Evolutionary conservation across 148 eudicot genomes (phyloP).

Genomic region (Rhododendron ovatum): DNA sequence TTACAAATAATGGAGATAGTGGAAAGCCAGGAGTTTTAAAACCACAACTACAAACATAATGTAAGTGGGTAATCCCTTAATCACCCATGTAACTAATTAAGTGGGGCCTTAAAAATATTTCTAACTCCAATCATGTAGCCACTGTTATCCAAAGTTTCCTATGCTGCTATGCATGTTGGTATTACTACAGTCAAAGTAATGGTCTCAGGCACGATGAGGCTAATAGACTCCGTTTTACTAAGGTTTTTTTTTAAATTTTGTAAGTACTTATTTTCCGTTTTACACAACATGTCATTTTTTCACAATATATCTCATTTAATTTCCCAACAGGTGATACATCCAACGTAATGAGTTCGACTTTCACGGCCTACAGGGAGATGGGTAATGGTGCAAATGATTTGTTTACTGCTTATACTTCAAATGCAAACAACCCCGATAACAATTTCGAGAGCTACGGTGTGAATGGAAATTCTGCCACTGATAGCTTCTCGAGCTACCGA

Average conservation of each 20-base stretch:
- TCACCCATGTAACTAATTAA: too few species aligned
- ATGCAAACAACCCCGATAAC: conserved; percentile 66
- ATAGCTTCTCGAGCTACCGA: conserved; percentile 56
- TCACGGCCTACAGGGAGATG: conserved; percentile 58
- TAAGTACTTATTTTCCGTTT: too few species aligned
- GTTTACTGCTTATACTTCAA: conserved; percentile 46
- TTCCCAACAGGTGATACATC: conserved; percentile 32
- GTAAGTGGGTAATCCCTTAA: too few species aligned
- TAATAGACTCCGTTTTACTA: too few species aligned
- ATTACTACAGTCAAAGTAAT: too few species aligned
- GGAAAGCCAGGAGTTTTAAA: too few species aligned
- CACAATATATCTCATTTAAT: neutral
- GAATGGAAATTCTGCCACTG: conserved; percentile 44
- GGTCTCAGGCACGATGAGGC: neutral
- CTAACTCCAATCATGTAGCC: neutral
- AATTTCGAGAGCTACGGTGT: conserved; percentile 64
- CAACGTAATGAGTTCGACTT: conserved; percentile 59
- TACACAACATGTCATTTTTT: too few species aligned
- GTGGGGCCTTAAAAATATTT: too few species aligned
- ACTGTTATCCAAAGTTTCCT: neutral
- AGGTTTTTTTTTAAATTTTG: too few species aligned
- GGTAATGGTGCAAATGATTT: conserved; percentile 67
- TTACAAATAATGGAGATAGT: too few species aligned
- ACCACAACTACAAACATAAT: too few species aligned
- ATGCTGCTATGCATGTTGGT: neutral